Conservation (phyloP, 495 filamentous ascomycete genomes). For the Letharia lupina region DNA sequence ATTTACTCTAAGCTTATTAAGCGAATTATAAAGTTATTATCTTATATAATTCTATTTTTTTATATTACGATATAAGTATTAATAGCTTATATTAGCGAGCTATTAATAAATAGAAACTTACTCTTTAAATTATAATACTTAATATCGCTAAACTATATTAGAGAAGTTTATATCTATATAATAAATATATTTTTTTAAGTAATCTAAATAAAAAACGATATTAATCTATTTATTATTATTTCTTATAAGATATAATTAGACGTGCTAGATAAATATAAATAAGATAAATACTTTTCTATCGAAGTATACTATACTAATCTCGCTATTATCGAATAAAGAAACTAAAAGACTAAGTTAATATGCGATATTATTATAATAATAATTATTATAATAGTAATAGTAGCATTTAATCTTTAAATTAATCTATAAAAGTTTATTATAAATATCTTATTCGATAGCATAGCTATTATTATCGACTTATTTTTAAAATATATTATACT, state of each 20-base stretch:
- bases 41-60: too few relatives aligned
- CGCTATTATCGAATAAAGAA: too few relatives aligned
- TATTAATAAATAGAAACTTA: conserved; percentile 7
- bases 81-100: too few relatives aligned
- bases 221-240: background rate
- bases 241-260: background rate
- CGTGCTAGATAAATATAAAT: background rate
- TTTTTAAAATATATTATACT: background rate
- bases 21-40: too few relatives aligned
- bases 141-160: background rate
- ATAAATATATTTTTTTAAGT: background rate
- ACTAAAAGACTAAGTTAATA: background rate
- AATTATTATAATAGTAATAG: background rate
- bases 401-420: background rate
- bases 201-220: background rate
- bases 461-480: background rate
- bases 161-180: background rate
- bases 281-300: background rate
- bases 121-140: background rate
- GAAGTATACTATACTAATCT: background rate
- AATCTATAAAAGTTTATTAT: conserved; percentile 1
- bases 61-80: too few relatives aligned
- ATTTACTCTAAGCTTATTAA: too few relatives aligned
- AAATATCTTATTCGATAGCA: too few relatives aligned
- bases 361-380: background rate